phyloP scores from a whole-genome alignment of 805 yeast genomes.

The Nakazawaea populi region DNA sequence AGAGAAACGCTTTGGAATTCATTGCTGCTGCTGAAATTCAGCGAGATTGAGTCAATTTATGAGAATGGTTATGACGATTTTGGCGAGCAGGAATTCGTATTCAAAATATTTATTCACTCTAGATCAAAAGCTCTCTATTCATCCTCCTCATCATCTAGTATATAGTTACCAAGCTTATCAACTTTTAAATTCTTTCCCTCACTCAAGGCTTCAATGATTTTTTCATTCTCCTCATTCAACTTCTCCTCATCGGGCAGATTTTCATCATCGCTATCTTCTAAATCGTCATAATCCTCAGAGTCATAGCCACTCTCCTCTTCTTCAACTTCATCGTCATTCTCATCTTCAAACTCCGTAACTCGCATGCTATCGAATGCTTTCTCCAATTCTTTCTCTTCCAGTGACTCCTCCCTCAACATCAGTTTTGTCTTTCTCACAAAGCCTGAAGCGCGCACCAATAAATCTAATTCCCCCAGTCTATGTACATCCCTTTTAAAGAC shows the following conservation, averaged over 20 bases:
- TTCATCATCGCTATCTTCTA: constrained; percentile 20
- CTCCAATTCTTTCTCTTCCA: constrained; percentile 61
- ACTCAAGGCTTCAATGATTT: constrained; percentile 66
- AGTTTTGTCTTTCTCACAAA: constrained; percentile 38
- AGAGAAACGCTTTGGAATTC: constrained; percentile 55
- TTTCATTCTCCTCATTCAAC: constrained; percentile 32
- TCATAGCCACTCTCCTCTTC: constrained; percentile 27
- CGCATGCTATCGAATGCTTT: constrained; percentile 69
- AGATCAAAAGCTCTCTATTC: no score
- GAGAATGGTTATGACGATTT: constrained; percentile 83
- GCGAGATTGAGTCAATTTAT: constrained; percentile 28
- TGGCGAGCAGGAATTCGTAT: constrained; percentile 61
- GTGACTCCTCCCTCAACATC: constrained; percentile 41
- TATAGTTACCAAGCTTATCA: constrained; percentile 81
- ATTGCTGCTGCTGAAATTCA: constrained; percentile 24
- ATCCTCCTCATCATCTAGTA: constrained; percentile 38
- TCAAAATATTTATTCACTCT: constrained; percentile 25
- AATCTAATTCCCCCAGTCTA: constrained; percentile 67
- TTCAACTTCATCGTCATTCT: constrained; percentile 22
- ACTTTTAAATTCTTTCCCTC: constrained; percentile 63
- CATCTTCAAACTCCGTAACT: constrained; percentile 23
- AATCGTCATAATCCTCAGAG: constrained; percentile 32
- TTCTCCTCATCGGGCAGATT: constrained; percentile 27
- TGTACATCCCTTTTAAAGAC: constrained; percentile 69
- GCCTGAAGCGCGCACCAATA: constrained; percentile 91